A percentile compares a stretch with the other conserved stretches of the same genome.
These are phyloP conservation scores for Cetradonia linearis DNA, from an alignment of 495 filamentous ascomycete species.

Conservation along the genomic window DNA sequence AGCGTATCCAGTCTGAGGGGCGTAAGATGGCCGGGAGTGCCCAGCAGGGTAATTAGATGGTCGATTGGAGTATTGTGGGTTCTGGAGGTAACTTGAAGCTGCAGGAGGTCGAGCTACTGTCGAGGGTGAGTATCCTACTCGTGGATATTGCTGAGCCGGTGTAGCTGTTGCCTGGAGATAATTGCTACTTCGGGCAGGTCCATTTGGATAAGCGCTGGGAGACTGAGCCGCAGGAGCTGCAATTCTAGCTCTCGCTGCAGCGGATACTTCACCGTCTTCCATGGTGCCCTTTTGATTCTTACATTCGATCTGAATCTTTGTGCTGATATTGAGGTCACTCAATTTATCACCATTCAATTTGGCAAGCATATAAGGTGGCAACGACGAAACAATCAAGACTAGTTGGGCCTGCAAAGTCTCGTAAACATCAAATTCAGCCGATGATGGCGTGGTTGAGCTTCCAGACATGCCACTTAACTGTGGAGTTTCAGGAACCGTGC, in stretches of 20 bases:
- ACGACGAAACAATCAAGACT: slow-evolving; percentile 54
- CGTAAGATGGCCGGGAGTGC: slow-evolving; percentile 35
- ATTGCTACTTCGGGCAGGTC: slow-evolving; percentile 16
- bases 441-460: slow-evolving; percentile 42
- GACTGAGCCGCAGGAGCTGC: slow-evolving; percentile 9
- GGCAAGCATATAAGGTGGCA: slow-evolving; percentile 79
- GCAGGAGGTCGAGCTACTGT: slow-evolving; percentile 30
- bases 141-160: slow-evolving; percentile 17
- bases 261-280: slow-evolving; percentile 67
- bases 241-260: slow-evolving; percentile 26
- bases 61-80: slow-evolving; percentile 34
- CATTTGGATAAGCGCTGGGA: slow-evolving; percentile 14
- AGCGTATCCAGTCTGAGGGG: slow-evolving; percentile 33
- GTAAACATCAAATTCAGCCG: slow-evolving; percentile 63
- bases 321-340: slow-evolving; percentile 70
- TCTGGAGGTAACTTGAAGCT: slow-evolving; percentile 32
- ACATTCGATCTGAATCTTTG: slow-evolving; percentile 61
- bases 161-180: slow-evolving; percentile 15
- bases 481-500: slow-evolving; percentile 31
- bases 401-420: slow-evolving; percentile 65
- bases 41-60: slow-evolving; percentile 34
- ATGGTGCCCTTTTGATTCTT: slow-evolving; percentile 68
- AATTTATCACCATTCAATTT: slow-evolving; percentile 79
- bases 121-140: slow-evolving; percentile 28
- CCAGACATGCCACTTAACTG: slow-evolving; percentile 38